Base-by-base conservation (phyloP, 805 yeast species). In the Blastobotrys parvus region DNA sequence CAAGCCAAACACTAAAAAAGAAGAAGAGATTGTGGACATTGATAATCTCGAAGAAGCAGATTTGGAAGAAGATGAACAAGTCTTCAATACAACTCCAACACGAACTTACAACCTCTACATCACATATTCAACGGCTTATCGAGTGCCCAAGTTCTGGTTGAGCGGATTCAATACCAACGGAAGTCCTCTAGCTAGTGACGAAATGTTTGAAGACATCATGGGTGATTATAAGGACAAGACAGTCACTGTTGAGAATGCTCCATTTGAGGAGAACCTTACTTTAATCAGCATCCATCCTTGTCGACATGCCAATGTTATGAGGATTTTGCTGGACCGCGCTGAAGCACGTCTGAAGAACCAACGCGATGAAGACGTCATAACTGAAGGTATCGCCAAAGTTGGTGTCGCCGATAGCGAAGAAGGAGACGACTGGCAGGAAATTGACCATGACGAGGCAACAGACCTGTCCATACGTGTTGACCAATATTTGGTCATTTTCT, bases 201-300 rank as follows among this genome's bases (percentile, higher is more conserved):
- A 83, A 55, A 92, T 92, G 97, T 88, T 89, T 64, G 94, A 90
- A 58, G 98, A 92, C 62, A 87, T 92, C 37, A 76, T 89, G 1
- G 75, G 82, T 31, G 98, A 92, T 59, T 92, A 92, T 63, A 78
- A 90, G 57, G 87, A 90, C 55, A 92, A 92, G 64, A 92, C 98
- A 1, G 98, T 90, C 17, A 92, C 98, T 0, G 90, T 92, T 46
- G 98, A 92, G 62, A 78, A 77, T 49, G 80, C 95, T 4, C 97
- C 98, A 10, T 88, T 88, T 54, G 71, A 80, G 41, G 77, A 74
- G 38, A 77, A 80, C 56, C 74, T 83, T 38, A 82, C 92, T 0
- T 63, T 72, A 43, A 88, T 92, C 4, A 85, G 95, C 5, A 90
- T 92, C 40, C 98, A 92, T 60, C 98, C 98, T 1, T 92, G 98